Percentiles rank a stretch among this genome's conserved stretches.
Conservation (phyloP, 163 green algal species). For the Scenedesmus sp. region DNA sequence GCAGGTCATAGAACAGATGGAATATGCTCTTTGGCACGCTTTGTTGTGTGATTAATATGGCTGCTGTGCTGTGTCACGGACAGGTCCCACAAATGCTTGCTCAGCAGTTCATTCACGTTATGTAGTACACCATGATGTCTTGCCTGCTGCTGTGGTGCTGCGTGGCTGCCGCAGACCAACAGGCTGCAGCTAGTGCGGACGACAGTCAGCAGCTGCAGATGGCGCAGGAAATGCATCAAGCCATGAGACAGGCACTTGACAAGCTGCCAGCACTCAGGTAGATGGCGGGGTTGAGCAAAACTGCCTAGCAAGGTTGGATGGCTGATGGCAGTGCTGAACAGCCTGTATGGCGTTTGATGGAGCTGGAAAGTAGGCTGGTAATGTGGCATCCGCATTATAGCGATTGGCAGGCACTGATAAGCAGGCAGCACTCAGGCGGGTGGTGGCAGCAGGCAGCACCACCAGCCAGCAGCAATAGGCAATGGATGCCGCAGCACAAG, state of each 20-base stretch:
- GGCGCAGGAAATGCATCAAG: slow-evolving; percentile 6
- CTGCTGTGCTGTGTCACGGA: not conserved
- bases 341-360: too few species aligned
- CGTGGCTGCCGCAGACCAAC: not conserved
- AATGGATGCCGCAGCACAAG: not conserved
- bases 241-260: slow-evolving; percentile 13
- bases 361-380: too few species aligned
- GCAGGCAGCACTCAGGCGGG: too few species aligned
- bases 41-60: not conserved
- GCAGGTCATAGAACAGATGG: too few species aligned
- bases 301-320: too few species aligned
- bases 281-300: not conserved
- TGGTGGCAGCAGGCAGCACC: not conserved
- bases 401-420: not conserved
- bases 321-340: too few species aligned
- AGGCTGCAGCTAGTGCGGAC: not conserved
- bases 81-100: not conserved
- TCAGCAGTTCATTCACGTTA: too few species aligned
- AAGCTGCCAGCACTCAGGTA: slow-evolving; percentile 38
- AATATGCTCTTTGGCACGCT: not conserved
- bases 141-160: not conserved
- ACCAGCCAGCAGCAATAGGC: not conserved
- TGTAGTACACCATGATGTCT: too few species aligned
- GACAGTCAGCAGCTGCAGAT: slow-evolving; percentile 23
- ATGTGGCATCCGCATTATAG: not conserved